Evolutionary conservation across 2,329 filamentous ascomycete genomes (phyloP), one percentile per base, ranked within the genome.

Genomic region (Microsporum audouinii): DNA sequence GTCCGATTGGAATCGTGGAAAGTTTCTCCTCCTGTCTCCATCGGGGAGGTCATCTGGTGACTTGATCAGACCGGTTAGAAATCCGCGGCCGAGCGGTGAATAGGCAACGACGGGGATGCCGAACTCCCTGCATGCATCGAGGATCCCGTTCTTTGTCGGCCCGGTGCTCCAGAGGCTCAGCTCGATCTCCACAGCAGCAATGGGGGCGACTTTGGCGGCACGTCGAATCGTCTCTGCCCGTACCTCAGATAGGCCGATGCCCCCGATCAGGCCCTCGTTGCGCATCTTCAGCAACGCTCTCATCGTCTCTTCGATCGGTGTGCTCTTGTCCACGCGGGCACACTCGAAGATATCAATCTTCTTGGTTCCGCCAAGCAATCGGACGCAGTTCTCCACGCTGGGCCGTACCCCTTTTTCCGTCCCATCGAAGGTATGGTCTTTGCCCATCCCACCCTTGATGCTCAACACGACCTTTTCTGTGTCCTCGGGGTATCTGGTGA

Each of bases 181-280:
- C 68, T 86, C 84, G 29, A 84, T 79, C 67, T 87, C 84, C 5
- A 86, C 82, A 1, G 79, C 79, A 0, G 77, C 76, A 57, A 86
- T 80, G 17, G 80, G 82, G 64, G 80, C 78, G 47, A 63, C 59
- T 60, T 56, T 62, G 39, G 34, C 71, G 66, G 76, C 74, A 62
- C 72, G 66, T 59, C 73, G 72, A 64, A 79, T 76, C 0, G 76
- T 78, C 10, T 68, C 68, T 12, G 72, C 72, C 2, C 66, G 65
- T 7, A 73, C 71, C 59, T 76, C 73, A 12, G 67, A 71, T 36
- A 76, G 57, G 38, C 70, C 69, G 8, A 75, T 71, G 14, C 68
- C 72, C 5, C 71, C 69, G 33, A 76, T 70, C 56, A 75, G 73
- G 8, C 73, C 73, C 39, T 71, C 71, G 6, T 69, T 62, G 12